phyloP scores from a whole-genome alignment of 164 flowering plant genomes.

The Amborella trichopoda region DNA sequence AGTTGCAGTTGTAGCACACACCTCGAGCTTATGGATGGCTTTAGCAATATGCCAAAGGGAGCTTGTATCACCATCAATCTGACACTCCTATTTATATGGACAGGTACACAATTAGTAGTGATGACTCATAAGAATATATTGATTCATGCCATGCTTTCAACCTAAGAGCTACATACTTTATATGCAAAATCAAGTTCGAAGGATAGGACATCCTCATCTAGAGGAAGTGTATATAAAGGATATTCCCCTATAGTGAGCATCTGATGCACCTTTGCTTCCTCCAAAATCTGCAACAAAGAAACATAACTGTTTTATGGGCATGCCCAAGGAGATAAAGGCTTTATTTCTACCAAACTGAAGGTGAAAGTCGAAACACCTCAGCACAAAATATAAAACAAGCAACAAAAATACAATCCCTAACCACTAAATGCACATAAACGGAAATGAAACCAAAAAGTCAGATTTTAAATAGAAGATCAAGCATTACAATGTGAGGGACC shows the following conservation, averaged over 20 bases:
- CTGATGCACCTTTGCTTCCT: slow-evolving; percentile 84
- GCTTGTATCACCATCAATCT: slow-evolving; percentile 76
- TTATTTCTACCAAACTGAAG: too few species aligned
- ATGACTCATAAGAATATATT: not conserved
- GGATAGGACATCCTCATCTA: slow-evolving; percentile 92
- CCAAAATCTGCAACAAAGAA: slow-evolving; percentile 62
- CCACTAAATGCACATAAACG: too few species aligned
- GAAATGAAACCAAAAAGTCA: too few species aligned
- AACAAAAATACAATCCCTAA: too few species aligned
- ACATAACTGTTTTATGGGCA: too few species aligned
- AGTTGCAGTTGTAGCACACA: too few species aligned
- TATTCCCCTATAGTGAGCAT: slow-evolving; percentile 79
- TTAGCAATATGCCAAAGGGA: slow-evolving; percentile 96
- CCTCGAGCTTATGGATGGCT: slow-evolving; percentile 97
- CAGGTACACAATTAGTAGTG: not conserved
- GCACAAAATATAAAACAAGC: too few species aligned
- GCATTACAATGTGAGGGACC: too few species aligned
- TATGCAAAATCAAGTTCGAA: slow-evolving; percentile 79
- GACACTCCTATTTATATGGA: slow-evolving; percentile 41
- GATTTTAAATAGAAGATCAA: too few species aligned
- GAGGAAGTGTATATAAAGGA: slow-evolving; percentile 66
- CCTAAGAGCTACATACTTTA: too few species aligned
- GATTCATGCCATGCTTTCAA: not conserved
- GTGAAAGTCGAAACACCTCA: too few species aligned
- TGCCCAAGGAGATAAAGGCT: too few species aligned